A percentile compares a stretch with the other conserved stretches of the same genome.
Conservation (phyloP, 208 protist genomes). For the Trypanosoma boissoni region DNA sequence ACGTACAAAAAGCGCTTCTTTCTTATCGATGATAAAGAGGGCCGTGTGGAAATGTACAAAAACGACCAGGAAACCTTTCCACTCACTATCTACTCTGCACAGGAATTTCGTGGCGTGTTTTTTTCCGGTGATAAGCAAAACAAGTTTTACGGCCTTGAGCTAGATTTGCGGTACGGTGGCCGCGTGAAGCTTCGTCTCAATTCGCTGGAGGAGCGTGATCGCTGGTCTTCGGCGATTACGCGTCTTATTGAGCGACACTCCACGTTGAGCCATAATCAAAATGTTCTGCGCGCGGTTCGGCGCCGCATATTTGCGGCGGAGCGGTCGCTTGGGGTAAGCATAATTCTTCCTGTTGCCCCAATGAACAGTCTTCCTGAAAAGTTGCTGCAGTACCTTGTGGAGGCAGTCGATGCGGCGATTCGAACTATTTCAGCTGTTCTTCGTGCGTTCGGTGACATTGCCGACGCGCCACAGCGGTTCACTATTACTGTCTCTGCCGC, state of each 20-base stretch:
- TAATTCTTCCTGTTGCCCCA: constrained; percentile 47
- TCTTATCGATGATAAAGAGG: constrained; percentile 58
- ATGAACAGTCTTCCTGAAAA: constrained; percentile 58
- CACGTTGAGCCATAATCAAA: constrained; percentile 54
- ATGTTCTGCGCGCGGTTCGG: constrained; percentile 45
- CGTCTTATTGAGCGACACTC: constrained; percentile 62
- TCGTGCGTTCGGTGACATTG: constrained; percentile 38
- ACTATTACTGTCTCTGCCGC: constrained; percentile 43
- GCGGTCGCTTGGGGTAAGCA: constrained; percentile 51
- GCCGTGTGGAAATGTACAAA: constrained; percentile 74
- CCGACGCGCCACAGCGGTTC: constrained; percentile 47
- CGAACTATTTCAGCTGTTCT: constrained; percentile 53
- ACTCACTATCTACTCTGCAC: constrained; percentile 37
- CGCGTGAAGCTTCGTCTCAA: constrained; percentile 68
- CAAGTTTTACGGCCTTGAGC: constrained; percentile 67
- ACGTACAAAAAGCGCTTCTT: constrained; percentile 83
- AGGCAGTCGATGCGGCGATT: constrained; percentile 73
- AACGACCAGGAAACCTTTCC: constrained; percentile 78
- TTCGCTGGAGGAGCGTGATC: constrained; percentile 64
- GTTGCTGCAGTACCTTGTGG: constrained; percentile 73
- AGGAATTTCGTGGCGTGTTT: constrained; percentile 63
- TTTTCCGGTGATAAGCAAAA: constrained; percentile 79
- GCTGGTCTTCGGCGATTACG: constrained; percentile 66
- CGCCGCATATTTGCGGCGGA: constrained; percentile 44
- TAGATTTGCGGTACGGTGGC: constrained; percentile 43